Evolutionary conservation across 345 rosid species (phyloP), one percentile per base, ranked within the genome.

Genomic region (Tarenaya hassleriana): DNA sequence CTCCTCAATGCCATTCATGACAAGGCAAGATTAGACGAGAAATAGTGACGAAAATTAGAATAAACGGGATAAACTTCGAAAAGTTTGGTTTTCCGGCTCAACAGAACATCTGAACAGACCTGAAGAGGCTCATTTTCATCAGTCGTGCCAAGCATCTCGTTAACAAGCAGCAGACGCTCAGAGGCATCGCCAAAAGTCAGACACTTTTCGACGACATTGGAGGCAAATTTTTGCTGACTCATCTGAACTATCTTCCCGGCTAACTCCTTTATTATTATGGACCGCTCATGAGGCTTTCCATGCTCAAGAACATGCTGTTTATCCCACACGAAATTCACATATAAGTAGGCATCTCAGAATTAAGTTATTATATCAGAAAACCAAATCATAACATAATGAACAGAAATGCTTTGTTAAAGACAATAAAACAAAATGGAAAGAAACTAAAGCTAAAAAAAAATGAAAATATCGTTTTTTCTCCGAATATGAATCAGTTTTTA

Each of bases 171-270:
- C 62, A 80, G 83, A 38, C 96, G 76, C 62, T 91, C 98, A 38
- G 56, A 56, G 37, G 81, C 79, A 54, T 80, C 73, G 59, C 98
- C 95, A 69, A 84, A 91, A 43, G 82, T 72, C 50, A 91, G 56
- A 61, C 98, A 91, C 68, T 91, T 91, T 69, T 91, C 98, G 39
- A 91, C 73, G 52, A 91, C 98, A 52, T 91, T 91, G 6, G 98
- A 91, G n/a, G 98, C 98, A 70, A 91, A 91, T 73, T 91, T 91
- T 63, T 91, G 98, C 71, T 91, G 98, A 60, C 98, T 91, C 98
- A 91, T 91, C 55, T 77, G 82, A 63, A 91, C 92, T 21, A 91
- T 84, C 72, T 82, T 85, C 56, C 96, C 98, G 8, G 87, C 75
- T 52, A 91, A 54, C 52, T 82, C 82, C 66, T 63, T 77, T 34